phyloP scores from a whole-genome alignment of 148 eudicot genomes.

The Beta vulgaris region DNA sequence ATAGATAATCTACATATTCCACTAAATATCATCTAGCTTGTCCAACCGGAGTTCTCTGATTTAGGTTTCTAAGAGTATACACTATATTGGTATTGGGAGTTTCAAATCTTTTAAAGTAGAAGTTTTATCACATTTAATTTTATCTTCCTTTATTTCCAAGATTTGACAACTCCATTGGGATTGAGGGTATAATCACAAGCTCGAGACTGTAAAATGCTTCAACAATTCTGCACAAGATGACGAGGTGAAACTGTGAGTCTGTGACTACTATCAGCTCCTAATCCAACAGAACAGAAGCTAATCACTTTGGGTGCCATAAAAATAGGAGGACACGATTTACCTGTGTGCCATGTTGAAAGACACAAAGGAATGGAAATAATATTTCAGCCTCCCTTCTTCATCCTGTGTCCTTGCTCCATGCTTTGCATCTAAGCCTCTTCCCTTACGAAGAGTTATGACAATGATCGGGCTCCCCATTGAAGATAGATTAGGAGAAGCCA shows the following conservation, averaged over 20 bases:
- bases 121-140: neutral
- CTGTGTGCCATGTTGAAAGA: conserved; percentile 83
- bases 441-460: conserved; percentile 77
- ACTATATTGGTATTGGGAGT: neutral
- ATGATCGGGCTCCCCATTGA: conserved; percentile 97
- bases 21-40: neutral
- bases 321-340: conserved; percentile 30
- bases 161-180: neutral
- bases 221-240: neutral
- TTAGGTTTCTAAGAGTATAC: neutral
- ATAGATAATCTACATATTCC: neutral
- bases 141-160: neutral
- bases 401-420: conserved; percentile 95
- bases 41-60: neutral
- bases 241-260: neutral
- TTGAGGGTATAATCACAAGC: neutral
- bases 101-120: neutral
- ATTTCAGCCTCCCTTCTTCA: conserved; percentile 86
- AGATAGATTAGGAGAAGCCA: conserved; percentile 73
- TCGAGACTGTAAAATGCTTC: neutral
- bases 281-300: neutral
- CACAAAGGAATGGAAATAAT: conserved; percentile 86
- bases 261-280: neutral
- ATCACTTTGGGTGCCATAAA: no score
- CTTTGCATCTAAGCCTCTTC: conserved; percentile 85